Evolutionary conservation across 2,329 filamentous ascomycete species (phyloP).

Genomic region (Beauveria brongniartii): DNA sequence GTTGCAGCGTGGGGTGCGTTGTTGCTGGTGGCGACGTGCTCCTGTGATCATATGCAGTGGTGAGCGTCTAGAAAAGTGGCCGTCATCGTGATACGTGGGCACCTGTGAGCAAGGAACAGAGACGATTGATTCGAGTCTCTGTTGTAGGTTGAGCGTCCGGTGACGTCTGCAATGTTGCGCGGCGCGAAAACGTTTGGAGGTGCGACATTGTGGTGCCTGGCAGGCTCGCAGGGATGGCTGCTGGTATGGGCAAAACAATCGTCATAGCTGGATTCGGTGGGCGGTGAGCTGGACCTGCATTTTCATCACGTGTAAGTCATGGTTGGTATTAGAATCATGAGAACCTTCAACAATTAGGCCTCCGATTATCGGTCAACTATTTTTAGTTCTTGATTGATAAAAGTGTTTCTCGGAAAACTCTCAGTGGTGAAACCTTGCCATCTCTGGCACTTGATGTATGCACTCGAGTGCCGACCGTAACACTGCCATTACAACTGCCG

Average conservation of each 20-base stretch:
- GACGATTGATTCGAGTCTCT: background rate
- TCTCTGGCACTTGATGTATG: too few species aligned
- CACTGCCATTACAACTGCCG: too few species aligned
- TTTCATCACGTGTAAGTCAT: background rate
- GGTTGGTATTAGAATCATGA: too few species aligned
- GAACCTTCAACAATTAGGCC: too few species aligned
- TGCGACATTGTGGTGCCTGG: background rate
- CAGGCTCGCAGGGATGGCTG: background rate
- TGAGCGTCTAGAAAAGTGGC: constrained; percentile 28
- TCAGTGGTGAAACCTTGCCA: too few species aligned
- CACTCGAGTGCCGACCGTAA: too few species aligned
- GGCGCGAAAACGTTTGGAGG: background rate
- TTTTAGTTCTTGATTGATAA: too few species aligned
- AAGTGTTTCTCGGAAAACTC: too few species aligned
- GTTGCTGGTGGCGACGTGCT: constrained; percentile 3
- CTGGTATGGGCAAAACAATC: background rate
- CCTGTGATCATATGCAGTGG: constrained; percentile 27
- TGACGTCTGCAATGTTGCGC: background rate
- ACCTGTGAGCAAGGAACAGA: constrained; percentile 19
- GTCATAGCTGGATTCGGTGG: constrained; percentile 1
- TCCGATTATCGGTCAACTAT: too few species aligned
- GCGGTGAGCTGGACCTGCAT: background rate
- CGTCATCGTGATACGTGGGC: constrained; percentile 31
- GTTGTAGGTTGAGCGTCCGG: background rate
- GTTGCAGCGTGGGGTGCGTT: background rate